Percentiles rank a stretch among this genome's conserved stretches.
phyloP scores from a whole-genome alignment of 1,284 basidiomycete genomes.

The Rhodotorula sp. region DNA sequence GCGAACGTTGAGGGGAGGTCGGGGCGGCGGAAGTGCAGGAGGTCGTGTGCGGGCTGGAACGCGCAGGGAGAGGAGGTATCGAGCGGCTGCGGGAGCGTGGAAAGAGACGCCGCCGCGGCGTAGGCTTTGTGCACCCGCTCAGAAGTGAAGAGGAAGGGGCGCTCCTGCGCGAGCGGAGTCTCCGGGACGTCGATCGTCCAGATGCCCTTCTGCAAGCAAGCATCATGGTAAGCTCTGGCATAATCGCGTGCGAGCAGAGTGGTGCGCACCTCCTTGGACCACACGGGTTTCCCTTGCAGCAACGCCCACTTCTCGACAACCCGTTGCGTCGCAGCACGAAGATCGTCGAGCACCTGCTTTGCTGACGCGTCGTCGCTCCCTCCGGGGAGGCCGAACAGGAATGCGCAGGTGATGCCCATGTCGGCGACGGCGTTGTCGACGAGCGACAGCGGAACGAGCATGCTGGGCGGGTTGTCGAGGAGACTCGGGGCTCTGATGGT shows the following conservation, averaged over 20 bases:
- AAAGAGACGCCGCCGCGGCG: not conserved
- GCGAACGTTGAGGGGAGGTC: not conserved
- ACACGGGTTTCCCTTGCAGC: not conserved
- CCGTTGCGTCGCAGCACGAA: not conserved
- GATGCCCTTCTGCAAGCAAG: not conserved
- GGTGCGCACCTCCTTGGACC: not conserved
- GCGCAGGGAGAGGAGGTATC: not conserved
- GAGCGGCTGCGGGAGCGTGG: not conserved
- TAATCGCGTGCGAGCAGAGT: no score
- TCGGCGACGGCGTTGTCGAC: constrained; percentile 1
- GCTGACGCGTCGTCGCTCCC: not conserved
- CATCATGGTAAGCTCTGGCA: not conserved
- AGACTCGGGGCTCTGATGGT: no score
- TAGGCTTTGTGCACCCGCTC: not conserved
- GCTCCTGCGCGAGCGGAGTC: no score
- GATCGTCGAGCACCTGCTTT: not conserved
- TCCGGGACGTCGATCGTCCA: constrained; percentile 7
- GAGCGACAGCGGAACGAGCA: constrained; percentile 1
- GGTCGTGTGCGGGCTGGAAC: not conserved
- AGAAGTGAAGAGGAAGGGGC: not conserved
- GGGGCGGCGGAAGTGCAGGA: not conserved
- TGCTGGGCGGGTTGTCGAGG: not conserved
- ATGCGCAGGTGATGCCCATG: constrained; percentile 1
- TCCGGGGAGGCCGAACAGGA: not conserved
- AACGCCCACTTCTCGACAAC: constrained; percentile 2